These are phyloP conservation scores for Penicillium riverlandense DNA, from an alignment of 495 filamentous ascomycete genomes.

Conservation along the genomic window DNA sequence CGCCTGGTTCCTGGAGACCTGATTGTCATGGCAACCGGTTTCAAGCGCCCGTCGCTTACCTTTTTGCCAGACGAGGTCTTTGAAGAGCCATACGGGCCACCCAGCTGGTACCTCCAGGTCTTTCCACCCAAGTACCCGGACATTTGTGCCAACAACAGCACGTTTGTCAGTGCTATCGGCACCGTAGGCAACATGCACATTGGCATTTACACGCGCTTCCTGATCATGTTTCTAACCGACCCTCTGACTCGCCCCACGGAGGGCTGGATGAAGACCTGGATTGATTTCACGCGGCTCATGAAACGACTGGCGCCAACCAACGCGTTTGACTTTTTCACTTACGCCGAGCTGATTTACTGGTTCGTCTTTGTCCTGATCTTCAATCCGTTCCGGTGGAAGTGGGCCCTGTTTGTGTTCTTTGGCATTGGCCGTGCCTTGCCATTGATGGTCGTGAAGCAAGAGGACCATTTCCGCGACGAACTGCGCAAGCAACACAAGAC, in stretches of 20 bases:
- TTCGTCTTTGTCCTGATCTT: conserved; percentile 69
- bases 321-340: conserved; percentile 85
- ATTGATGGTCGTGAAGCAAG: conserved; percentile 53
- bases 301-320: conserved; percentile 61
- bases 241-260: conserved; percentile 63
- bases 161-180: conserved; percentile 75
- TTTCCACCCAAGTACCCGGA: conserved; percentile 59
- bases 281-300: conserved; percentile 71
- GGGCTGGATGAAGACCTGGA: conserved; percentile 77
- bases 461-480: conserved; percentile 42
- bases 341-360: conserved; percentile 78
- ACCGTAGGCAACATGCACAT: conserved; percentile 80
- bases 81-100: conserved; percentile 62
- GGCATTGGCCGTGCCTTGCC: conserved; percentile 65
- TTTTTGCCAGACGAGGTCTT: conserved; percentile 71
- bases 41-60: conserved; percentile 58
- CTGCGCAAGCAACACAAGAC: conserved; percentile 23
- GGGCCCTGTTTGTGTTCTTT: conserved; percentile 68
- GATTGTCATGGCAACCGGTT: conserved; percentile 80
- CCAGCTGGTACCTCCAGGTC: conserved; percentile 82
- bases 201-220: conserved; percentile 77
- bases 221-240: conserved; percentile 81
- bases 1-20: conserved; percentile 62
- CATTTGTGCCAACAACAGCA: conserved; percentile 76
- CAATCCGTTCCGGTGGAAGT: conserved; percentile 80